Evolutionary conservation across 257 asterid species (phyloP).

Genomic region (Solanum chilense): DNA sequence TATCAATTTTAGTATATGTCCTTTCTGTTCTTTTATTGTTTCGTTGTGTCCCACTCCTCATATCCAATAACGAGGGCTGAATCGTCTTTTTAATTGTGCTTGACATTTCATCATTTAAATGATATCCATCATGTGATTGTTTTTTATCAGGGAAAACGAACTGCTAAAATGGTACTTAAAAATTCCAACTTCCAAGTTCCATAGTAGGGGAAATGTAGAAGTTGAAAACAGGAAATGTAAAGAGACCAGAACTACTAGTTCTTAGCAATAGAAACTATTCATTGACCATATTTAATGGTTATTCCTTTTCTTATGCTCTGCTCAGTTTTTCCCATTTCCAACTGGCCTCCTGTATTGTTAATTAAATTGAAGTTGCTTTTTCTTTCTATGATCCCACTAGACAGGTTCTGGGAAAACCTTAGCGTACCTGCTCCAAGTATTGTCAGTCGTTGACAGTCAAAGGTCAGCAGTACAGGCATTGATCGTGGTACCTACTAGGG

Average conservation of each 20-base stretch:
- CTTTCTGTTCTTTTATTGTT: not conserved
- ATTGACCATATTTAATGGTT: not conserved
- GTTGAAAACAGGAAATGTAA: not conserved
- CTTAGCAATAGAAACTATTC: not conserved
- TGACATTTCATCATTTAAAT: not conserved
- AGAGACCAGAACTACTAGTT: not conserved
- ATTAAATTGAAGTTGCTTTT: constrained; percentile 6
- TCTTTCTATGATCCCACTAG: constrained; percentile 31
- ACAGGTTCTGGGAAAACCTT: constrained; percentile 99
- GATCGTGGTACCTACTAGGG: constrained; percentile 87
- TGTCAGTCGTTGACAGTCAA: constrained; percentile 52
- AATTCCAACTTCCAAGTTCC: not conserved
- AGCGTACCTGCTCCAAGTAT: constrained; percentile 66
- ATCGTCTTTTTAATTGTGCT: not conserved
- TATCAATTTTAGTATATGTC: not conserved
- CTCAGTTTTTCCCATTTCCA: not conserved
- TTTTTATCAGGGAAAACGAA: not conserved
- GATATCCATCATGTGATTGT: not conserved
- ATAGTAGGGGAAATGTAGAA: not conserved
- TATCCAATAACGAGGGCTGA: not conserved
- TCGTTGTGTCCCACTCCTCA: not conserved
- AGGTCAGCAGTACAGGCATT: constrained; percentile 83
- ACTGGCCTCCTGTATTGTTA: not conserved
- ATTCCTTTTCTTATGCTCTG: not conserved
- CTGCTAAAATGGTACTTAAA: not conserved